These are phyloP conservation scores for Chloridella minuta DNA, from an alignment of 352 stramenopile genomes.

Conservation along the genomic window DNA sequence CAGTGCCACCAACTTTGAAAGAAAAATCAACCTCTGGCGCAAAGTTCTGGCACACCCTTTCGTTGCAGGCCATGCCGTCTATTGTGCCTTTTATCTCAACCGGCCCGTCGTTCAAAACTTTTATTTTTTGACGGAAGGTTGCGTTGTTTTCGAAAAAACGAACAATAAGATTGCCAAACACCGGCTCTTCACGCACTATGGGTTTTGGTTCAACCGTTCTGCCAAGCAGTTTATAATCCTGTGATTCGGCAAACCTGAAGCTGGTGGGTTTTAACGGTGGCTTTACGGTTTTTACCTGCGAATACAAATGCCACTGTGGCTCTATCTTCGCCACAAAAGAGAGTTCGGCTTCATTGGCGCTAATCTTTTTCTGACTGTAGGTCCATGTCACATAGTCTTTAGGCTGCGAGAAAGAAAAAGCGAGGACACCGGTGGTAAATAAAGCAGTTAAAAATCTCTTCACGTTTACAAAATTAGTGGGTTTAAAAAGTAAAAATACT, in stretches of 20 bases:
- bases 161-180: neutral
- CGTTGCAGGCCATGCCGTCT: neutral
- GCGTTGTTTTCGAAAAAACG: neutral
- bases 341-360: neutral
- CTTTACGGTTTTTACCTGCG: neutral
- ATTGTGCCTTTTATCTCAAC: neutral
- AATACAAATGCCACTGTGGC: neutral
- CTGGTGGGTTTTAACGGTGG: neutral
- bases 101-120: neutral
- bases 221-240: neutral
- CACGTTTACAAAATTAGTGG: too few species aligned
- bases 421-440: too few species aligned
- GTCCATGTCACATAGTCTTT: neutral
- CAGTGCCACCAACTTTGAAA: neutral
- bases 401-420: too few species aligned
- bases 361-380: neutral
- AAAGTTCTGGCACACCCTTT: neutral
- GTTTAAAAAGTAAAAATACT: neutral
- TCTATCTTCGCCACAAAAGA: neutral
- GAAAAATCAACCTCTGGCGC: neutral
- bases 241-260: neutral
- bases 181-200: neutral
- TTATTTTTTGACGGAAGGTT: neutral
- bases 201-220: neutral
- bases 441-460: too few species aligned